Base-by-base conservation (phyloP, 495 filamentous ascomycete species). In the Rusavskia elegans region DNA sequence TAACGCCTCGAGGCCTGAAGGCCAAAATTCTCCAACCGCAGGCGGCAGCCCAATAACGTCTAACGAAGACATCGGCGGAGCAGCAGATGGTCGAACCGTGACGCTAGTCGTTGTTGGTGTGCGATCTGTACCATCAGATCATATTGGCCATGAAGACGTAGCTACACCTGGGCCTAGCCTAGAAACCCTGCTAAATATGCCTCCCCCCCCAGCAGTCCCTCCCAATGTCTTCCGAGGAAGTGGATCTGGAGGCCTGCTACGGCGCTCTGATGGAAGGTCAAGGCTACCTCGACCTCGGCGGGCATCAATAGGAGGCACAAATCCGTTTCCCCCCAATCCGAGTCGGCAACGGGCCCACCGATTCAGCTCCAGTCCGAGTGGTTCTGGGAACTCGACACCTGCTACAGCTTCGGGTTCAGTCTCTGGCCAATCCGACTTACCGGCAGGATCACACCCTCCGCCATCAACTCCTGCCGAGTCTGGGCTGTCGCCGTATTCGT, bases 41-140 rank as follows among this genome's bases (percentile, higher is more conserved):
- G 40, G 40, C 55, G 20, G 48, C 53, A 32, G 68, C 49, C 59
- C 58, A 41, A 63, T 71, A 58, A 44, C 40, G 39, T 23, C 16
- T 14, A 68, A 71, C 51, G 55, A 75, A 40, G 69, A 71, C 36
- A 64, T 70, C 48, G 51, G 66, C 20, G 75, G 77, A 44, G 69
- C 64, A n/a, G 49, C 55, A 20, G 80, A 83, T 51, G 80, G 74
- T 13, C 71, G 81, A 16, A 80, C 77, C 54, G 78, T 84, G 16
- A 81, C 81, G 8, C 70, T 84, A 49, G 81, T 84, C 30, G 76
- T 87, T 39, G 83, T 87, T 42, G 83, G 84, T 10, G 84, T 87
- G 39, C 71, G 82, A 30, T 84, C 81, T 11, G 81, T 85, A 37
- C 76, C 76, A 17, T 71, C 80, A 16, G 68, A 72, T 39, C 73